Percentiles rank a stretch among this genome's conserved stretches.
Evolutionary conservation across 768 basidiomycete species (phyloP).

Genomic region (Tephrocybe sp.): DNA sequence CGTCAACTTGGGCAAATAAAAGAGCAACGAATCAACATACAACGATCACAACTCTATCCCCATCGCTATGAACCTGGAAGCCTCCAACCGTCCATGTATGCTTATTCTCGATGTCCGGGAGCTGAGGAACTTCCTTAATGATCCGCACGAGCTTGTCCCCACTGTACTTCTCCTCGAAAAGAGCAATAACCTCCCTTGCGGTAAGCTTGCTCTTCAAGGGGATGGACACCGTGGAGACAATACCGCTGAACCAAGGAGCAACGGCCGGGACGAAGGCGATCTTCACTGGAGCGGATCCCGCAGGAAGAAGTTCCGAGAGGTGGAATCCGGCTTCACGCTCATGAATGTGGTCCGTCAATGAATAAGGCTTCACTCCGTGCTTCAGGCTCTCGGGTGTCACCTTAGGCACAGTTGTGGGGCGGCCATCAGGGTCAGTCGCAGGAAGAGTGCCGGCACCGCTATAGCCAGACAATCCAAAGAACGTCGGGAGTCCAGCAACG

Average conservation of each 20-base stretch:
- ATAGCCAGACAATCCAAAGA: constrained; percentile 93
- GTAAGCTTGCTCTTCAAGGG: constrained; percentile 68
- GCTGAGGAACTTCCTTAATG: constrained; percentile 66
- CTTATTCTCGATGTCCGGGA: constrained; percentile 74
- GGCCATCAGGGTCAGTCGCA: constrained; percentile 65
- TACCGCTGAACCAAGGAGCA: constrained; percentile 95
- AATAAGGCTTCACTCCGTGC: constrained; percentile 80
- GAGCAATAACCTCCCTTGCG: constrained; percentile 67
- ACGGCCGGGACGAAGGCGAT: constrained; percentile 88
- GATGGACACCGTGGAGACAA: constrained; percentile 83
- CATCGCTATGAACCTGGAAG: constrained; percentile 87
- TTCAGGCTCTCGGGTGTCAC: constrained; percentile 72
- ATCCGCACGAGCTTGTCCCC: constrained; percentile 74
- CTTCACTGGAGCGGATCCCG: constrained; percentile 37
- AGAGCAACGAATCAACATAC: constrained; percentile 42
- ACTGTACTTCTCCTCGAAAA: constrained; percentile 79
- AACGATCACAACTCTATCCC: constrained; percentile 92
- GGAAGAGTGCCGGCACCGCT: constrained; percentile 92
- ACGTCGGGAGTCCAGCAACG: constrained; percentile 69
- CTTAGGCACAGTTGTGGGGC: constrained; percentile 78
- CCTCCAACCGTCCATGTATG: constrained; percentile 94
- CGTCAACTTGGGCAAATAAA: constrained; percentile 1
- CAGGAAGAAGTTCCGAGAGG: constrained; percentile 60
- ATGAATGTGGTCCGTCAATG: constrained; percentile 97
- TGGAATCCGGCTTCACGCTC: constrained; percentile 93